These are phyloP conservation scores for Tricholoma bakamatsutake DNA, from an alignment of 768 basidiomycete genomes.

Conservation along the genomic window DNA sequence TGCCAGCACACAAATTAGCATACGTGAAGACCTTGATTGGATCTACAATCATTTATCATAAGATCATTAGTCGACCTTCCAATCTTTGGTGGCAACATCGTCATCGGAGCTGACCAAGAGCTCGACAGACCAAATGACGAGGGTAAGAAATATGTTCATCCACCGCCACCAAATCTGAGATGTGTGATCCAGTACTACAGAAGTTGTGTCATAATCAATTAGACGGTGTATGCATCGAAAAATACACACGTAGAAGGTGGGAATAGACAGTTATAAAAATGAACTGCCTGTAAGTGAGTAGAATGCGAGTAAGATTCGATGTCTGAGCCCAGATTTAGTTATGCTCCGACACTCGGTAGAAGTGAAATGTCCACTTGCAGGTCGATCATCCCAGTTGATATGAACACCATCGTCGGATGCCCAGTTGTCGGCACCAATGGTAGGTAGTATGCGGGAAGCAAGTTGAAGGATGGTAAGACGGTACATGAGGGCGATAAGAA, in stretches of 20 bases:
- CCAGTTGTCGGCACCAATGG: constrained; percentile 79
- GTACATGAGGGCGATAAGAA: constrained; percentile 73
- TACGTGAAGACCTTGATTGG: background rate
- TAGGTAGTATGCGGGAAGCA: constrained; percentile 77
- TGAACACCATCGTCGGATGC: constrained; percentile 59
- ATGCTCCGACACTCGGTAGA: background rate
- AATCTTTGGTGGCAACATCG: constrained; percentile 56
- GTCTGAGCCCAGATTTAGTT: constrained; percentile 41
- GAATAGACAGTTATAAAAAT: constrained; percentile 88
- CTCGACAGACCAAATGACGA: constrained; percentile 79
- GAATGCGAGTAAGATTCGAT: constrained; percentile 64
- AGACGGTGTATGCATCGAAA: background rate
- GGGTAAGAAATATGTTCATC: constrained; percentile 85
- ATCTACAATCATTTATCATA: background rate
- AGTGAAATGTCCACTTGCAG: constrained; percentile 37
- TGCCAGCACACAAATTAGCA: background rate
- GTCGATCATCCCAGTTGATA: constrained; percentile 66
- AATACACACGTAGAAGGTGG: constrained; percentile 66
- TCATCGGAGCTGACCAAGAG: constrained; percentile 75
- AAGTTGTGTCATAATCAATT: background rate
- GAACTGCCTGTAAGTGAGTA: constrained; percentile 78
- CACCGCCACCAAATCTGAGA: constrained; percentile 94
- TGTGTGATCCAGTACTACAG: constrained; percentile 74
- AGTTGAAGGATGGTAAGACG: constrained; percentile 76
- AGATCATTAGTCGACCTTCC: constrained; percentile 65